Base-by-base conservation (phyloP, 2,329 filamentous ascomycete species). In the Fusarium proliferatum region DNA sequence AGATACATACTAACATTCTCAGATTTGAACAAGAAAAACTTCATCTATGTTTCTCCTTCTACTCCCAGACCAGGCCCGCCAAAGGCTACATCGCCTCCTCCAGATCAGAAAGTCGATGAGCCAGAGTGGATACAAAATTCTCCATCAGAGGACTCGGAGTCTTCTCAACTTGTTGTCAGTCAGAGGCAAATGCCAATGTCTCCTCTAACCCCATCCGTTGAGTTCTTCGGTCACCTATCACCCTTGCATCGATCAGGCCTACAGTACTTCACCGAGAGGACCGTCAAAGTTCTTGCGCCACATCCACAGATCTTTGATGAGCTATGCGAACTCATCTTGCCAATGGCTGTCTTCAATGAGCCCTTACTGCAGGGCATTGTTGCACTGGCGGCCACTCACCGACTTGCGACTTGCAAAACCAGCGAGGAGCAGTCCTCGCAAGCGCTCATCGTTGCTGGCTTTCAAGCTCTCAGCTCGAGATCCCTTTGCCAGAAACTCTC, bases 221-320 rank as follows among this genome's bases (percentile, higher is more conserved):
- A 64, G 23, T 74, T 72, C 26, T 73, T 74, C 6, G 59, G 62
- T 2, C 71, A 73, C 9, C 42, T 73, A 13, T 74, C 71, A 17
- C 71, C 71, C 13, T 21, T 73, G 6, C 71, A 73, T 52, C 63
- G 46, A 58, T 74, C 71, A 48, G 71, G 71, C 26, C 67, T 73
- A 11, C 71, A 73, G 43, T 73, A 73, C 34, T 73, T 73, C 33
- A 73, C 71, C 26, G 71, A 73, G 56, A 48, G 71, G 41, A 73
- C 71, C 9, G 59, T 73, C 46, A 64, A 64, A 30, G 71, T 56
- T 13, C 71, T 73, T 21, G 71, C 71, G 0, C 71, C 71, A 2
- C 71, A 73, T 30, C 71, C 71, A 5, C 58, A 68, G 34, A 64
- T 73, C 6, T 73, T 73, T 13, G 48, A 73, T 17, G 71, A 73